Base-by-base conservation (phyloP, 202 grass and related monocot genomes). In the Panicum virgatum region DNA sequence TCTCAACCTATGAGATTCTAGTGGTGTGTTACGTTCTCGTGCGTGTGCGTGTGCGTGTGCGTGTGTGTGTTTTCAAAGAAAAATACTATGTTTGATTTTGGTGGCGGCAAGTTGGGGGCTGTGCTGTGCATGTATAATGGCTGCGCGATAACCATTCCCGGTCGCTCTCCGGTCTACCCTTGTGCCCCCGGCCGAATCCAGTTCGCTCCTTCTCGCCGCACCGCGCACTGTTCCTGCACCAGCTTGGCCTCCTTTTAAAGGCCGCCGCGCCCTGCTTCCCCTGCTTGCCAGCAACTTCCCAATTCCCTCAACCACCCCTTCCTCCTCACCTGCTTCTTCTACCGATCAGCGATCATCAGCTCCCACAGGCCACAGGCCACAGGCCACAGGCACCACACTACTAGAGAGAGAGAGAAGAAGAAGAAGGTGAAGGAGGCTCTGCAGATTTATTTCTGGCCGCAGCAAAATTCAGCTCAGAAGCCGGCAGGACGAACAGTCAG, bases 121-220 rank as follows among this genome's bases (percentile, higher is more conserved):
- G 62, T 1, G 40, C 16, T 5, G 62, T 1, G 53, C 1, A 6
- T 27, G 73, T 70, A 45, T 29, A 68, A 69, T 60, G 42, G 63
- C 62, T 11, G 50, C 9, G 23, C 9, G 83, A 85, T 71, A 85
- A 78, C 48, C 77, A 60, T 86, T 81, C 70, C 69, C 84, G 26
- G 77, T 81, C 77, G 50, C 77, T 81, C 77, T 86, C 69, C 9
- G 10, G 61, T 16, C 48, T 58, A 56, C 38, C 47, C 40, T 61
- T 51, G 16, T 14, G 5, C 40, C 32, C 36, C 52, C 22, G 26
- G 32, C 20, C 39, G 77, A 80, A 75, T 86, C 77, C 69, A 81
- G 50, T 86, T 86, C 77, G 64, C 12, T 76, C 72, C 5, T 80
- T 86, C 76, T 54, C 67, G 51, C 30, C 9, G 57, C 69, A 10